Percentiles rank a stretch among this genome's conserved stretches.
These are phyloP conservation scores for Alternaria gansuensis DNA, from an alignment of 2,329 filamentous ascomycete genomes.

Conservation along the genomic window DNA sequence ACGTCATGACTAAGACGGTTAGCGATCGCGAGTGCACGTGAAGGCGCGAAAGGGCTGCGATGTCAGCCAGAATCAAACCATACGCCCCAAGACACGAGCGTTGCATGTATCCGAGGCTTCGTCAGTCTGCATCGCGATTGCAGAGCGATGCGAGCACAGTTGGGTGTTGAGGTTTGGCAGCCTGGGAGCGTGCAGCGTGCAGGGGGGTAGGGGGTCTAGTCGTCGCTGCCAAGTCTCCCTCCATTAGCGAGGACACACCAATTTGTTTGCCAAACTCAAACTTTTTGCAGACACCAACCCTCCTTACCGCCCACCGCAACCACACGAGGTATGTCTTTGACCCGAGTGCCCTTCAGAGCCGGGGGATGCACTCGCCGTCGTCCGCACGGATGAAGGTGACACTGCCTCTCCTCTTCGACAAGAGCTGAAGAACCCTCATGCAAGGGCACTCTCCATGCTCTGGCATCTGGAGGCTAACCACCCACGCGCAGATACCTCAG, in stretches of 20 bases:
- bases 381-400: conserved; percentile 50
- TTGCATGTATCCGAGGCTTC: neutral
- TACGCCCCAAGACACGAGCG: neutral
- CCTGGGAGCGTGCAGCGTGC: conserved; percentile 7
- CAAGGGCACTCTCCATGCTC: conserved; percentile 73
- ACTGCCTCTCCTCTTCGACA: conserved; percentile 60
- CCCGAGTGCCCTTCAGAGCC: conserved; percentile 63
- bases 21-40: conserved; percentile 38
- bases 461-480: conserved; percentile 71
- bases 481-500: conserved; percentile 66
- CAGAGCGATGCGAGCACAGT: neutral
- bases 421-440: conserved; percentile 74
- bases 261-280: conserved; percentile 37
- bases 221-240: conserved; percentile 25
- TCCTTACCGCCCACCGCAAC: conserved; percentile 35
- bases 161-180: conserved; percentile 13
- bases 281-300: conserved; percentile 34
- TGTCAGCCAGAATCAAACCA: neutral
- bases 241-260: conserved; percentile 31
- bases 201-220: conserved; percentile 22
- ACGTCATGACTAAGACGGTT: conserved; percentile 49
- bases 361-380: conserved; percentile 55
- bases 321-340: conserved; percentile 51
- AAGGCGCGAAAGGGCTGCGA: conserved; percentile 11
- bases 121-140: neutral